Percentiles rank a stretch among this genome's conserved stretches.
phyloP scores from a whole-genome alignment of 306 rosid genomes.

The Canavalia gladiata region DNA sequence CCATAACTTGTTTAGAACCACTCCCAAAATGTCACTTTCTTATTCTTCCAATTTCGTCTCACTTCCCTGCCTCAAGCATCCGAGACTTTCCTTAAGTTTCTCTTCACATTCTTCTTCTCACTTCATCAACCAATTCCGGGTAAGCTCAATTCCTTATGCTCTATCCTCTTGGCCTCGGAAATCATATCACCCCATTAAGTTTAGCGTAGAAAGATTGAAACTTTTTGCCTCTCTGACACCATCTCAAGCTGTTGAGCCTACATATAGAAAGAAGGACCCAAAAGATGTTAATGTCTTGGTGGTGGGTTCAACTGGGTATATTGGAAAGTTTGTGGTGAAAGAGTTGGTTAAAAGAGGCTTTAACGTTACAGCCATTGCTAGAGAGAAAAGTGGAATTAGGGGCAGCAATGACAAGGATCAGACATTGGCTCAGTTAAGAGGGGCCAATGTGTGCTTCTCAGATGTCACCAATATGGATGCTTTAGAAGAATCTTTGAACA shows the following conservation, averaged over 20 bases:
- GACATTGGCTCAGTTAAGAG: constrained; percentile 69
- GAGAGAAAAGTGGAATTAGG: constrained; percentile 87
- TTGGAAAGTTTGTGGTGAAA: constrained; percentile 86
- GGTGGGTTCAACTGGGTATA: constrained; percentile 97
- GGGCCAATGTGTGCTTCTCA: constrained; percentile 84
- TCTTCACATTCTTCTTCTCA: constrained; percentile 72
- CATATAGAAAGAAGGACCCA: constrained; percentile 74
- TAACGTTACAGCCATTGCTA: constrained; percentile 79
- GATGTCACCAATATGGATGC: constrained; percentile 77
- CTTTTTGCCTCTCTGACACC: constrained; percentile 62
- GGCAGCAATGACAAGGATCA: constrained; percentile 69
- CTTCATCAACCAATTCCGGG: constrained; percentile 59
- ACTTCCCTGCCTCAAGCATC: constrained; percentile 63
- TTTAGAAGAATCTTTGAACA: constrained; percentile 66
- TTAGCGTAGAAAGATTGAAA: constrained; percentile 51
- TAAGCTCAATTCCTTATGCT: constrained; percentile 58
- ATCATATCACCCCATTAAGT: constrained; percentile 50
- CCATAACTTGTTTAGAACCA: neutral
- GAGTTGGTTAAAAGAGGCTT: constrained; percentile 88
- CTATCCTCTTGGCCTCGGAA: constrained; percentile 47
- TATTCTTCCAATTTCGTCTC: constrained; percentile 65
- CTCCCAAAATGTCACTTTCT: constrained; percentile 68
- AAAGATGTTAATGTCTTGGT: constrained; percentile 78
- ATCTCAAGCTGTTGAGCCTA: constrained; percentile 56
- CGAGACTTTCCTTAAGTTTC: constrained; percentile 50